Evolutionary conservation across 2,329 filamentous ascomycete genomes (phyloP), one percentile per base, ranked within the genome.

Genomic region (Trichoderma simmonsii): DNA sequence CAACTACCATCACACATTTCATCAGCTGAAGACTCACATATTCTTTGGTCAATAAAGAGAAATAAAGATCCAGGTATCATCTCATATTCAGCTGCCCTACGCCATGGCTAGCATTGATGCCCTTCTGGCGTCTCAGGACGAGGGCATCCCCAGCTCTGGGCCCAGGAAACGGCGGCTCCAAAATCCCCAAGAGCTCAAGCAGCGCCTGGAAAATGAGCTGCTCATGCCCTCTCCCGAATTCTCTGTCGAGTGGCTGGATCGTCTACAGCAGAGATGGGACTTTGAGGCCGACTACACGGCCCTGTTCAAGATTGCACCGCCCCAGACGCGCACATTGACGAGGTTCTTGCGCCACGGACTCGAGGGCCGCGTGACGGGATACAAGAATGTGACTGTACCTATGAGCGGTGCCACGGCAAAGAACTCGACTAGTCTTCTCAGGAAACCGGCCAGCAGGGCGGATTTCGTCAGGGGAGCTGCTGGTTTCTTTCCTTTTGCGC

Each of bases 391-490:
- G 65, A 98, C 96, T 1, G 90, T 98, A 9, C 94, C 95, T 6
- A 93, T 93, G 39, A 93, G 91, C 77, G 97, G 92, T 77, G 93
- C 93, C 18, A 98, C 93, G 18, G 95, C 94, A 62, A 99, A 98
- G 83, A 97, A 97, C 79, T 98, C 94, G 3, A 98, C 95, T 0
- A 97, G 94, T 6, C 86, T 98, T 54, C 85, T 93, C 18, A 89
- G 96, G 60, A 97, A 97, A 79, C 95, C 95, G 4, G 95, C 93
- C 15, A 91, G 90, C 71, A 89, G 93, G 74, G 93, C 93, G 34
- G 95, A 98, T 64, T 97, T 98, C 81, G 95, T 98, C 14, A 89
- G 95, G 73, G 96, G 96, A 15, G 95, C 93, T 43, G 94, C 95
- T 8, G 95, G 95, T 0, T 98, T 97, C 83, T 97, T 97, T 73